Conservation (phyloP, 2,329 filamentous ascomycete species). For the Xylaria sp. region DNA sequence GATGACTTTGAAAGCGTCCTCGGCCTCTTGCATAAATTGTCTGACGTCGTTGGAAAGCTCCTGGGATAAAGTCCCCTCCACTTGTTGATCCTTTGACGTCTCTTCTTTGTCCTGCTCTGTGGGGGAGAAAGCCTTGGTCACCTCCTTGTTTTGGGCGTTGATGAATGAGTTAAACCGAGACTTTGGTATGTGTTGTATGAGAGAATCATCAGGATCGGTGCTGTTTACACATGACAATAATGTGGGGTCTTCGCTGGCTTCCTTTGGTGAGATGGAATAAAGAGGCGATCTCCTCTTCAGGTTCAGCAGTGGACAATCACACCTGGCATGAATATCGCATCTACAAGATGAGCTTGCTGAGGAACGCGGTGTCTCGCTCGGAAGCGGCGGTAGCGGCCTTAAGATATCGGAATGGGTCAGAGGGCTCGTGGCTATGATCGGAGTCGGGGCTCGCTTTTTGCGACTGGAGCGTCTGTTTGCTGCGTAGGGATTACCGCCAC, state of each 20-base stretch:
- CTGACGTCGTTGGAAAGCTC: slow-evolving; percentile 54
- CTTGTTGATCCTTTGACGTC: slow-evolving; percentile 31
- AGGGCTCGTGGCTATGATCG: slow-evolving; percentile 54
- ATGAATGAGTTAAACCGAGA: slow-evolving; percentile 31
- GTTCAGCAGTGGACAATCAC: slow-evolving; percentile 44
- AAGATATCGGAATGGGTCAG: slow-evolving; percentile 55
- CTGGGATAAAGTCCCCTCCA: slow-evolving; percentile 33
- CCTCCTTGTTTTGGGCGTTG: slow-evolving; percentile 22
- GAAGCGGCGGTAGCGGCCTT: slow-evolving; percentile 53
- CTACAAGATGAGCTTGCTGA: slow-evolving; percentile 61
- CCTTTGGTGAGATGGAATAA: slow-evolving; percentile 50
- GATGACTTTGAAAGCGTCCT: slow-evolving; percentile 62
- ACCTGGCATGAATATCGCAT: slow-evolving; percentile 52
- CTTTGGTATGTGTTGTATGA: slow-evolving; percentile 39
- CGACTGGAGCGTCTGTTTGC: slow-evolving; percentile 46
- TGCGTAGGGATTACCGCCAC: slow-evolving; percentile 42
- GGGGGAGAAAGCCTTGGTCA: slow-evolving; percentile 41
- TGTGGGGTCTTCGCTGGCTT: slow-evolving; percentile 42
- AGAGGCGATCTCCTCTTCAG: slow-evolving; percentile 50
- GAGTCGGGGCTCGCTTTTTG: slow-evolving; percentile 50
- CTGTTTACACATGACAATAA: slow-evolving; percentile 45
- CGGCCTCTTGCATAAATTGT: slow-evolving; percentile 61
- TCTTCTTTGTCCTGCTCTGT: slow-evolving; percentile 46
- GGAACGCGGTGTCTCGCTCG: slow-evolving; percentile 54
- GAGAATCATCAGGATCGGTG: slow-evolving; percentile 46